phyloP scores from a whole-genome alignment of 305 asterid genomes.

The Fraxinus latifolia region DNA sequence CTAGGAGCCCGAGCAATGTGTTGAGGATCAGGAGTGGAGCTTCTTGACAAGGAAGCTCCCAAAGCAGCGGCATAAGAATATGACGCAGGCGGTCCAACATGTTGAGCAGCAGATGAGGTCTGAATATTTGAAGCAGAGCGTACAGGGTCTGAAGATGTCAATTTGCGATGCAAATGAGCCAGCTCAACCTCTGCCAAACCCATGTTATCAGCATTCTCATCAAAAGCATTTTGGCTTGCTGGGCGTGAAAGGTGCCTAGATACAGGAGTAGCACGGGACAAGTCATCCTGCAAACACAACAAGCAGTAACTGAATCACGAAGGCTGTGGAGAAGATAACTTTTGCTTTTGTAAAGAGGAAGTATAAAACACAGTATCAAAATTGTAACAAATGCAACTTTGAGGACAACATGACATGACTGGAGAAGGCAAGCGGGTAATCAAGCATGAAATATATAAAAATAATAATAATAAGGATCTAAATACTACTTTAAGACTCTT shows the following conservation, averaged over 20 bases:
- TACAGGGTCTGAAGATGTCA: slow-evolving; percentile 48
- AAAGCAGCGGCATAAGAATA: slow-evolving; percentile 90
- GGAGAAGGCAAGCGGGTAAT: background rate
- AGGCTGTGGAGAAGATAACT: background rate
- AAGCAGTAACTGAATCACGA: background rate
- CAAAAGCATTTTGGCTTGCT: slow-evolving; percentile 76
- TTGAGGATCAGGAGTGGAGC: slow-evolving; percentile 94
- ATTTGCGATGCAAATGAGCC: slow-evolving; percentile 56
- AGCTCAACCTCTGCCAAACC: slow-evolving; percentile 65
- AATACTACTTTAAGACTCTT: background rate
- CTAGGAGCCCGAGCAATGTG: slow-evolving; percentile 83
- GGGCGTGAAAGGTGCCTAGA: slow-evolving; percentile 86
- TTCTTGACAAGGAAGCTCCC: slow-evolving; percentile 88
- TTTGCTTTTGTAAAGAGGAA: background rate
- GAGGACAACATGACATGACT: background rate
- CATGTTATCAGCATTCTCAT: slow-evolving; percentile 48
- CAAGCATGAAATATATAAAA: background rate
- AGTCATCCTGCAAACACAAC: slow-evolving; percentile 61
- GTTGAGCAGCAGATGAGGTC: slow-evolving; percentile 55
- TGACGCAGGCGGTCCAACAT: slow-evolving; percentile 54
- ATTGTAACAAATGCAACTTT: background rate
- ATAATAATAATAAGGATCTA: background rate
- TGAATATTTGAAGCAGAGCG: slow-evolving; percentile 46
- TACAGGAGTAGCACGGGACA: slow-evolving; percentile 59
- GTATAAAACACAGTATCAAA: background rate